These are phyloP conservation scores for Tulasnella sp. DNA, from an alignment of 768 basidiomycete genomes.

Conservation along the genomic window DNA sequence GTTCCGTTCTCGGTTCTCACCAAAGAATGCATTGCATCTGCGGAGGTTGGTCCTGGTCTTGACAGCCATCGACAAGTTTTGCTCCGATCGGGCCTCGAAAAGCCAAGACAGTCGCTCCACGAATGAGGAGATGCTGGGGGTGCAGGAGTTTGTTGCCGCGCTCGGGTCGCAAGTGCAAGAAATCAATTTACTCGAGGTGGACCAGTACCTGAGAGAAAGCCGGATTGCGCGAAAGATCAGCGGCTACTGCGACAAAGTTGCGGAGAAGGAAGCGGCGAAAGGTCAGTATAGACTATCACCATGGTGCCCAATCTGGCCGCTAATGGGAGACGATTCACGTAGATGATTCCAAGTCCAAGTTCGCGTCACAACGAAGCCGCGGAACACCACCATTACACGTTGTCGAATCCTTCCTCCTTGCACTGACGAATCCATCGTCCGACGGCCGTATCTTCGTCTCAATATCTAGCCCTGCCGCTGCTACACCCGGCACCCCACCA, in stretches of 20 bases:
- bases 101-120: not conserved
- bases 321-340: not conserved
- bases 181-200: slow-evolving; percentile 80
- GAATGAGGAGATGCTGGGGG: slow-evolving; percentile 59
- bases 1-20: slow-evolving; percentile 50
- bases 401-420: slow-evolving; percentile 73
- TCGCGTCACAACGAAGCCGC: slow-evolving; percentile 6
- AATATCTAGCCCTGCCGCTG: not conserved
- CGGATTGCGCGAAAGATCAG: slow-evolving; percentile 71
- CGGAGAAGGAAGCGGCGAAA: slow-evolving; percentile 40
- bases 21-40: slow-evolving; percentile 69
- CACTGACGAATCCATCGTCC: slow-evolving; percentile 72
- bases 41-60: slow-evolving; percentile 73
- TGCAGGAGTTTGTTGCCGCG: slow-evolving; percentile 57
- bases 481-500: slow-evolving; percentile 30
- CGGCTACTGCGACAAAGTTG: slow-evolving; percentile 69
- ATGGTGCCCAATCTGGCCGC: not conserved
- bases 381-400: slow-evolving; percentile 70
- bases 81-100: slow-evolving; percentile 30
- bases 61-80: slow-evolving; percentile 59
- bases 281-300: slow-evolving; percentile 34
- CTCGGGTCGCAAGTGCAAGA: slow-evolving; percentile 66
- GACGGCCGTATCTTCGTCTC: slow-evolving; percentile 37
- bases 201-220: slow-evolving; percentile 72
- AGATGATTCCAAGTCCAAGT: slow-evolving; percentile 7